Conservation (phyloP, 768 basidiomycete species). For the Antrodiella citrinella region DNA sequence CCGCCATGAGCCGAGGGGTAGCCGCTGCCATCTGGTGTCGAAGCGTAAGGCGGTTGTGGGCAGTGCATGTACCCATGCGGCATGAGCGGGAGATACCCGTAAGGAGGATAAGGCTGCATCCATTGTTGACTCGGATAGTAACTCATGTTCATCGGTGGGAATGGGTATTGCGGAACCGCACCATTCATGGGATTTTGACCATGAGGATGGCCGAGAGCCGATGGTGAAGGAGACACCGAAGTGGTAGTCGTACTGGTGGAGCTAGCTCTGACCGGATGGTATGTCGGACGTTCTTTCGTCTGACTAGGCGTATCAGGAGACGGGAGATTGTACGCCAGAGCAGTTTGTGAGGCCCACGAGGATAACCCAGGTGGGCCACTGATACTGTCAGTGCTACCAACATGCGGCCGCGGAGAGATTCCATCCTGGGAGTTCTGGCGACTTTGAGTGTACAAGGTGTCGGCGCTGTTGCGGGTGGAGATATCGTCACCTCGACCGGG, state of each 20-base stretch:
- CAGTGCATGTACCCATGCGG: not conserved
- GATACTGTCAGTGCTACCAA: not conserved
- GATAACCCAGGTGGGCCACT: not conserved
- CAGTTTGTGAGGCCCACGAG: not conserved
- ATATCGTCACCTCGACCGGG: not conserved
- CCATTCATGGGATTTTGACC: conserved; percentile 13
- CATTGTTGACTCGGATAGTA: conserved; percentile 43
- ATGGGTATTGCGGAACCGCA: conserved; percentile 26
- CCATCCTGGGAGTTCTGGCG: not conserved
- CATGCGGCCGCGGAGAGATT: not conserved
- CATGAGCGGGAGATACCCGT: not conserved
- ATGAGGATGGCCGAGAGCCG: conserved; percentile 25
- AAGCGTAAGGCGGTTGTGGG: not conserved
- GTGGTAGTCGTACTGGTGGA: conserved; percentile 25
- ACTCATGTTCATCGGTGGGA: conserved; percentile 19
- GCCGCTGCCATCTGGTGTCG: not conserved
- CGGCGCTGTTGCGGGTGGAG: not conserved
- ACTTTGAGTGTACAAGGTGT: not conserved
- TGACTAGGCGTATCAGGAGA: not conserved
- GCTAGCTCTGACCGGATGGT: not conserved
- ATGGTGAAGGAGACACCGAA: conserved; percentile 29
- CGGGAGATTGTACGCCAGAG: not conserved
- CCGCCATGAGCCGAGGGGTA: not conserved
- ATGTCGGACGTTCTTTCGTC: not conserved
- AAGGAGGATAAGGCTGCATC: conserved; percentile 39